Evolutionary conservation across 805 yeast species (phyloP).

Genomic region (Yamadazyma olivae): DNA sequence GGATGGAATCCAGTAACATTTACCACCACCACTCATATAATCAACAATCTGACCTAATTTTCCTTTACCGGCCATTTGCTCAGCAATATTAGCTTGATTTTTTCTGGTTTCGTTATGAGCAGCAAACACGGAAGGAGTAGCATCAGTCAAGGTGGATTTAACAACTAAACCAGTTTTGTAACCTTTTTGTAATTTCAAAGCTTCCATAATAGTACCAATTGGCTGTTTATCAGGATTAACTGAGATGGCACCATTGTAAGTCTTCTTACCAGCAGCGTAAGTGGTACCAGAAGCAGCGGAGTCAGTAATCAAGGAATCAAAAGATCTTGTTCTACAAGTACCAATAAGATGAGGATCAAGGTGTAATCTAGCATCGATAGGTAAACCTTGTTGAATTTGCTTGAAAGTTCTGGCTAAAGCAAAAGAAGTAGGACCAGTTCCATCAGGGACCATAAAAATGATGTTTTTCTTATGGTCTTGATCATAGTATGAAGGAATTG

Average conservation of each 20-base stretch:
- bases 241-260: conserved; percentile 89
- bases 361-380: conserved; percentile 46
- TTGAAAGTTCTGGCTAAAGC: conserved; percentile 74
- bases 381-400: conserved; percentile 56
- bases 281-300: conserved; percentile 99
- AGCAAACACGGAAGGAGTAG: conserved; percentile 90
- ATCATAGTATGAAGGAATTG: not conserved
- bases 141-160: conserved; percentile 89
- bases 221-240: conserved; percentile 65
- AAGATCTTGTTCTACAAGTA: conserved; percentile 78
- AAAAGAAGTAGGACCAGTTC: conserved; percentile 89
- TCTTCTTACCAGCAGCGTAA: conserved; percentile 77
- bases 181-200: conserved; percentile 77
- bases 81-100: conserved; percentile 83
- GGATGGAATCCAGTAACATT: conserved; percentile 74
- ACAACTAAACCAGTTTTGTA: conserved; percentile 86
- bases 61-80: conserved; percentile 82
- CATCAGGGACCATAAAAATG: conserved; percentile 88
- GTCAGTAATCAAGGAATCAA: conserved; percentile 76
- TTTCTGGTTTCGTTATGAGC: conserved; percentile 72
- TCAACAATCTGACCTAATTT: conserved; percentile 77
- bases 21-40: conserved; percentile 87
- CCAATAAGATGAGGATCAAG: conserved; percentile 76
- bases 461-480: conserved; percentile 57
- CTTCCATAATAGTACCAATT: conserved; percentile 86